Conservation (phyloP, 208 protist genomes). For the Leishmania guyanensis region DNA sequence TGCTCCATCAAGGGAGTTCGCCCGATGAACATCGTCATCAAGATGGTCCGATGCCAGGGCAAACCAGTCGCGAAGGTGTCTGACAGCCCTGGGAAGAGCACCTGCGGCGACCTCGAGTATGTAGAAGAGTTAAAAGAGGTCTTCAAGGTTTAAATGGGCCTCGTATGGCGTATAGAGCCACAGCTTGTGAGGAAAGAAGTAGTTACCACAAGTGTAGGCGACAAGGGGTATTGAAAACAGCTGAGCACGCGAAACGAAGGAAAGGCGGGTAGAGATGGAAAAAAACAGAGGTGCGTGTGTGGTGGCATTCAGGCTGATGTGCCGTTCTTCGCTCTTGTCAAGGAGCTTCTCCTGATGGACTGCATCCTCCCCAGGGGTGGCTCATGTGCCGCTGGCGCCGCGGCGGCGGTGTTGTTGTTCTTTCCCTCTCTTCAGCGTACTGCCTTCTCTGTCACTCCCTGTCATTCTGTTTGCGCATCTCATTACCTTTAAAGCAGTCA, state of each 20-base stretch:
- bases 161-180: background rate
- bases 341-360: background rate
- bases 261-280: background rate
- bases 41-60: conserved; percentile 89
- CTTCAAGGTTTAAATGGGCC: conserved; percentile 59
- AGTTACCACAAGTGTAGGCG: background rate
- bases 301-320: background rate
- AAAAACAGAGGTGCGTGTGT: background rate
- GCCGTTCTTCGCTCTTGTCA: background rate
- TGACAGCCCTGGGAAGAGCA: conserved; percentile 83
- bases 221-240: background rate
- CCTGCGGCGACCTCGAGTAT: conserved; percentile 63
- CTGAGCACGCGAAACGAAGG: background rate
- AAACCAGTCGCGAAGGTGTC: conserved; percentile 88
- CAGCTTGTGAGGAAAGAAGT: background rate
- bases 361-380: background rate
- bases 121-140: conserved; percentile 56
- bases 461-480: background rate
- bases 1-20: conserved; percentile 78
- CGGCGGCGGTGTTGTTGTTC: background rate
- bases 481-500: background rate
- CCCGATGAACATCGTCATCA: conserved; percentile 89
- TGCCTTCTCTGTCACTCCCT: background rate
- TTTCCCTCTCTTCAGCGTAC: background rate
- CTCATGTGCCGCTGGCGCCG: background rate